Evolutionary conservation across 2,329 filamentous ascomycete genomes (phyloP), one percentile per base, ranked within the genome.

Genomic region (Alternaria burnsii): DNA sequence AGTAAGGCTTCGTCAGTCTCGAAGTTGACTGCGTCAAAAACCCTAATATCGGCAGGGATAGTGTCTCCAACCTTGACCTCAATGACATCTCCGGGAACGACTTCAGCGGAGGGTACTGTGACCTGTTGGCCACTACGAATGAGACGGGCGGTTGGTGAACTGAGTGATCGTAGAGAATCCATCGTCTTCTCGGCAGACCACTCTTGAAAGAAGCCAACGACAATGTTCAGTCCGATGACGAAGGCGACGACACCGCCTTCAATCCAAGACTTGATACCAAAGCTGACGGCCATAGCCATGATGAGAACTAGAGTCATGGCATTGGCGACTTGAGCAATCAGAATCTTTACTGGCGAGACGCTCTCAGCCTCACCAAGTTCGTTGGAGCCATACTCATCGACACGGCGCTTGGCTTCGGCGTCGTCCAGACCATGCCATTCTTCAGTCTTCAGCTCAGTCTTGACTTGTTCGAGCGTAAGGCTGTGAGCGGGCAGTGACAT

Each of bases 1-100:
- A 92, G 82, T 28, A 90, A 82, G 11, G 89, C 88, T 74, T 91
- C 89, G 59, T 94, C 91, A 56, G 89, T 90, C 53, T 91, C 91
- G 62, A 93, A 82, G 76, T 94, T 94, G 78, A 93, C 87, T 57
- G 86, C 86, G 62, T 89, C 85, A 59, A 89, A 76, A 1, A 86
- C 75, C 24, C 79, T 72, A 22, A 7, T 40, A 26, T 24, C 90
- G 34, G 89, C 90, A 5, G 90, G 89, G 36, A 91, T 84, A 48
- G 90, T 87, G 74, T 91, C 89, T 65, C 90, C 90, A 42, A 87
- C 84, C 65, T 83, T 85, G 53, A 88, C 73, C 63, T 87, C 84
- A 16, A 88, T 87, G 51, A 92, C 77, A 66, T 92, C 90, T 55
- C 90, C 91, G 52, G 84, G 85, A 43, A 91, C 89, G 38, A 91